Conservation (phyloP, 257 asterid species). For the Nicotiana tabacum region DNA sequence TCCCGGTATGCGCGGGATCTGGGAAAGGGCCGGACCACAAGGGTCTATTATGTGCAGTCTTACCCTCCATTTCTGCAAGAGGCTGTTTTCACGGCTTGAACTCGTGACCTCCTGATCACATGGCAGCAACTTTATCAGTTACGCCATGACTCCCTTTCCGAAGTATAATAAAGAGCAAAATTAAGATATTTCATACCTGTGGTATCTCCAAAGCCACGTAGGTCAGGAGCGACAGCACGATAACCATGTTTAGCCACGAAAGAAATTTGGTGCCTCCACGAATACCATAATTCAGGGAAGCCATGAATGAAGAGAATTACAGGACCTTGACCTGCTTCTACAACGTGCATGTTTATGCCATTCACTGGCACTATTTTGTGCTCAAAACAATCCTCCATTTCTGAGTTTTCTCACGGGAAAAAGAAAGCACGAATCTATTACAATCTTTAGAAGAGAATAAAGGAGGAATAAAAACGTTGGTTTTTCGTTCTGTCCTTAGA, state of each 20-base stretch:
- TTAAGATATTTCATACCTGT: constrained; percentile 32
- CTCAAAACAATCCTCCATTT: constrained; percentile 44
- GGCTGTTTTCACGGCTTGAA: too few species aligned
- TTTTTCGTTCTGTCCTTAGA: too few species aligned
- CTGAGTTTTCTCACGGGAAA: neutral
- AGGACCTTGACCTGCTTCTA: constrained; percentile 70
- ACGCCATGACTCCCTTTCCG: too few species aligned
- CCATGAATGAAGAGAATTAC: constrained; percentile 72
- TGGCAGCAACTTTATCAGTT: too few species aligned
- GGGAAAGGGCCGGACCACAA: too few species aligned
- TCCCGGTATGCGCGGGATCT: too few species aligned
- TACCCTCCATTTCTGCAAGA: too few species aligned
- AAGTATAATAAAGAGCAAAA: neutral
- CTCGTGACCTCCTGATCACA: too few species aligned
- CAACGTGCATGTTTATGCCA: constrained; percentile 65
- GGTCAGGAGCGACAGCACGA: constrained; percentile 68
- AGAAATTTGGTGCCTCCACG: constrained; percentile 84
- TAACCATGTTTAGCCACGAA: constrained; percentile 65
- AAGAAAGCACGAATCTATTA: too few species aligned
- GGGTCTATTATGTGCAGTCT: too few species aligned
- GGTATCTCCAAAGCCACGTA: constrained; percentile 74
- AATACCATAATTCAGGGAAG: constrained; percentile 87
- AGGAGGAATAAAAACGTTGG: too few species aligned
- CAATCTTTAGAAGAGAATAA: too few species aligned
- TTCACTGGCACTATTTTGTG: constrained; percentile 45